Evolutionary conservation across 768 basidiomycete genomes (phyloP), one percentile per base, ranked within the genome.

Genomic region (Tricholoma flavovirens): DNA sequence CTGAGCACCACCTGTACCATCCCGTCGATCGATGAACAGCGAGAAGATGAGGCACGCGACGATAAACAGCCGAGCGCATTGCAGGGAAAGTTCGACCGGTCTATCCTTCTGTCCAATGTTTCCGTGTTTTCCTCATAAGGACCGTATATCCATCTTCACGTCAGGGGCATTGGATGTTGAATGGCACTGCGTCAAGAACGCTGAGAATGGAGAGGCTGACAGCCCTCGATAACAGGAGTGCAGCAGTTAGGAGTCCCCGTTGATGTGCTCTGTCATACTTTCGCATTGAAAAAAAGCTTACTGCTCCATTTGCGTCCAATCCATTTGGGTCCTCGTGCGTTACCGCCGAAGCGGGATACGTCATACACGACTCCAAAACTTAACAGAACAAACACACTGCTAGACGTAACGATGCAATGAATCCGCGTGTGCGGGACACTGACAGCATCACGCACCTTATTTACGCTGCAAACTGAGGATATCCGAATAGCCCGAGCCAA

Each of bases 401-500:
- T 3, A 8, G 29, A 49, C 46, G 26, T 49, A 49, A 29, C 29
- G 29, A 29, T 46, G 46, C 26, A 7, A 3, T 29, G 46, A 48
- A 48, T 45, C 42, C 11, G 11, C 21, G 22, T 45, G 43, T 45
- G 43, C 4, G 6, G 22, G 22, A 45, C 46, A 26, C n/a, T 46
- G 45, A 26, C 22, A 30, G n/a, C 4, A 17, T 49, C 30, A 30
- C 26, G 17, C 15, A 49, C 29, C 15, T n/a, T 8, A 15, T 57
- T 49, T 50, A 11, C 1, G 5, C 11, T 21, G 22, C 4, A 24
- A 24, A 11, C 21, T 4, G 51, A 55, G 35, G 49, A 30, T 29
- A 52, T 24, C 46, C 43, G 48, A 60, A 53, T 59, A 63, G 51
- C 46, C 46, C 46, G 46, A 49, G 46, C 46, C n/a, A n/a, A n/a